phyloP scores from a whole-genome alignment of 768 basidiomycete species.

The Serendipita sp. region DNA sequence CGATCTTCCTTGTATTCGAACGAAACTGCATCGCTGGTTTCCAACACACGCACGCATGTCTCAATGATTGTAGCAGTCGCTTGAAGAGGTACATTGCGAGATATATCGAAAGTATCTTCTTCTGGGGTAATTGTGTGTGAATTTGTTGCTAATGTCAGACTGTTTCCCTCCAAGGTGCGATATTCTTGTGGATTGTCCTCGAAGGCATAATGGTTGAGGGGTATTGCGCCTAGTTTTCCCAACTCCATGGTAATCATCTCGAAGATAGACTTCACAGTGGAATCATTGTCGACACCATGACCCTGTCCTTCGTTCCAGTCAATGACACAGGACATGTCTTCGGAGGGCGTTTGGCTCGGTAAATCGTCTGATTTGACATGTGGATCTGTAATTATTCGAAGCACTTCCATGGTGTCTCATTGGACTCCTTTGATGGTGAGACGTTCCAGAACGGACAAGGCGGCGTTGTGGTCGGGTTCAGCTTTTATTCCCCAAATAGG shows the following conservation, averaged over 20 bases:
- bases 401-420: too few relatives aligned
- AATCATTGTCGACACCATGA: background rate
- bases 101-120: background rate
- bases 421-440: too few relatives aligned
- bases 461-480: too few relatives aligned
- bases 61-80: background rate
- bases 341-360: too few relatives aligned
- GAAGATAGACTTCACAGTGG: background rate
- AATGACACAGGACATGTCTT: too few relatives aligned
- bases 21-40: background rate
- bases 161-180: background rate
- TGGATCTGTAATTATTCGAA: too few relatives aligned
- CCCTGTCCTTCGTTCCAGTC: too few relatives aligned
- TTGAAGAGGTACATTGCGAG: background rate
- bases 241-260: background rate
- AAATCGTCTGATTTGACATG: too few relatives aligned
- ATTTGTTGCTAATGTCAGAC: background rate
- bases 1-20: background rate
- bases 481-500: too few relatives aligned
- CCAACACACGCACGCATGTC: background rate
- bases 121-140: background rate
- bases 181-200: background rate
- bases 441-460: too few relatives aligned
- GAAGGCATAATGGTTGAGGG: background rate
- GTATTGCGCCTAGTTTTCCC: background rate